These are phyloP conservation scores for Tausonia pullulans DNA, from an alignment of 1,284 basidiomycete genomes.

Conservation along the genomic window DNA sequence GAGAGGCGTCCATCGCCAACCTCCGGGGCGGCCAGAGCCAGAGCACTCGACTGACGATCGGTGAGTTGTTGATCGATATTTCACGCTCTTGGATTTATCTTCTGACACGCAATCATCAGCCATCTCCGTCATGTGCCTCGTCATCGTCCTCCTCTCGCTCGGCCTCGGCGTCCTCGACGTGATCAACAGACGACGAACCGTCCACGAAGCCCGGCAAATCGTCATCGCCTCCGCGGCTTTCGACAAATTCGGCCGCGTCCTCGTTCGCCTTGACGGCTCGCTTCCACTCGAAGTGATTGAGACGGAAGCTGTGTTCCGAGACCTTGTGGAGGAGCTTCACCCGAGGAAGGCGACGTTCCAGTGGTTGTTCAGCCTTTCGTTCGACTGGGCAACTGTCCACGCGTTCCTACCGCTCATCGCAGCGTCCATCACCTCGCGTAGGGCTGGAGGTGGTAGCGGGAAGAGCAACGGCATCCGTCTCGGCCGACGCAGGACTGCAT, in stretches of 20 bases:
- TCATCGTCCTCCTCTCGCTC: conserved; percentile 36
- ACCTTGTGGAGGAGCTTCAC: conserved; percentile 38
- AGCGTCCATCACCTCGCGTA: conserved; percentile 21
- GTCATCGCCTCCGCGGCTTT: conserved; percentile 40
- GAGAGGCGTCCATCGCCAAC: conserved; percentile 18
- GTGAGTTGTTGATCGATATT: conserved; percentile 18
- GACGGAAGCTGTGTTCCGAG: conserved; percentile 36
- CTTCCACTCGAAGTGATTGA: conserved; percentile 42
- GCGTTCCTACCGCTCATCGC: conserved; percentile 38
- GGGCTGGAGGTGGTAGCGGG: conserved; percentile 17
- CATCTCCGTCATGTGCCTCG: conserved; percentile 40
- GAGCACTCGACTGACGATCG: conserved; percentile 34
- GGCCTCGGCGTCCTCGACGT: conserved; percentile 35
- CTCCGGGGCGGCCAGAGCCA: conserved; percentile 24
- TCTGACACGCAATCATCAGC: conserved; percentile 19
- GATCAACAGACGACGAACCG: conserved; percentile 31
- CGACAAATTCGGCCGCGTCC: conserved; percentile 38
- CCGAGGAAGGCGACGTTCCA: conserved; percentile 40
- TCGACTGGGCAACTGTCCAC: conserved; percentile 40
- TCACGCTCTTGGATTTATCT: background rate
- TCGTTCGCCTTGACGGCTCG: conserved; percentile 41
- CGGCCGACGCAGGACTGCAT: no score
- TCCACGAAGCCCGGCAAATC: conserved; percentile 37
- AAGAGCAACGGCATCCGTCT: no score
- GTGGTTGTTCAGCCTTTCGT: conserved; percentile 42